These are phyloP conservation scores for Lunularia cruciata DNA, from an alignment of 225 moss, liverwort and hornwort species.

Conservation along the genomic window DNA sequence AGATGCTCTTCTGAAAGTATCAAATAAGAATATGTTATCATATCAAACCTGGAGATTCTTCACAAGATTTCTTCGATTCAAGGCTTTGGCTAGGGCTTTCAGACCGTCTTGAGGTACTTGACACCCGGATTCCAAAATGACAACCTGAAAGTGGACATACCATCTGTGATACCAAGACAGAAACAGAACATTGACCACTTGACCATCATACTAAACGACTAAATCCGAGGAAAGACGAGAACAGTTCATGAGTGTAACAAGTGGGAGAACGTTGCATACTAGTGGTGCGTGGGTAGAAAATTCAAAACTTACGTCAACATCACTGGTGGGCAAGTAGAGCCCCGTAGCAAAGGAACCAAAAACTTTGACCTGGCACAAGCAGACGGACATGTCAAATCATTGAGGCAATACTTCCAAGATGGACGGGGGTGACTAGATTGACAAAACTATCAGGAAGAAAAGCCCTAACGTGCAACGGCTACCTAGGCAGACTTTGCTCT, in stretches of 20 bases:
- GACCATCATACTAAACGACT: no score
- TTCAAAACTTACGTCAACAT: constrained; percentile 65
- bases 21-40: neutral
- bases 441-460: no score
- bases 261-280: no score
- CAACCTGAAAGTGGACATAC: constrained; percentile 88
- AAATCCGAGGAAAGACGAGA: no score
- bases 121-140: constrained; percentile 88
- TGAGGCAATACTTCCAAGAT: constrained; percentile 14
- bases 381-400: constrained; percentile 13
- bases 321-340: constrained; percentile 92
- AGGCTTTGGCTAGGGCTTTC: constrained; percentile 85
- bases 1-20: no score
- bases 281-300: no score
- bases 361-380: constrained; percentile 72
- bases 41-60: constrained; percentile 77
- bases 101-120: constrained; percentile 81
- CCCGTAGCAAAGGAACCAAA: constrained; percentile 99
- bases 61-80: constrained; percentile 73
- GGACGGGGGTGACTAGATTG: neutral
- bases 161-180: neutral
- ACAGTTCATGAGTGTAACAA: no score
- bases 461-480: no score
- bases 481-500: no score
- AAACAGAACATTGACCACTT: no score